Evolutionary conservation across 495 filamentous ascomycete species (phyloP).

Genomic region (Penicillium diatomitis): DNA sequence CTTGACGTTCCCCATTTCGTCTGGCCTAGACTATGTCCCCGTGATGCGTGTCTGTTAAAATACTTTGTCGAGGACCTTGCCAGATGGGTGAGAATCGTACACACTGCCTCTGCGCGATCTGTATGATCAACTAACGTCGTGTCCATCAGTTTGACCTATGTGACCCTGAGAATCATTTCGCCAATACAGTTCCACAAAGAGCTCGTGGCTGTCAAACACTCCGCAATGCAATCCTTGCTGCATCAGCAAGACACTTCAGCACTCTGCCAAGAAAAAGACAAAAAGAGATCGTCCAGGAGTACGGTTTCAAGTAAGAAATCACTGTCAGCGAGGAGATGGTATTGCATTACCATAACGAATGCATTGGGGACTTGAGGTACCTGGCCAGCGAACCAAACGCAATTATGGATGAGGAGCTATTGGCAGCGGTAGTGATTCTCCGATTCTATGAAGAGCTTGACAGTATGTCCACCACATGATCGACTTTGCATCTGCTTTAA

Average conservation of each 20-base stretch:
- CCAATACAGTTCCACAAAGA: conserved; percentile 18
- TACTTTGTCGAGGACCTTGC: too few relatives aligned
- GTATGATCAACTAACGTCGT: too few relatives aligned
- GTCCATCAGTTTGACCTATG: conserved; percentile 14
- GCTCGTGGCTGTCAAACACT: conserved; percentile 22
- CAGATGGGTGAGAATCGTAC: too few relatives aligned
- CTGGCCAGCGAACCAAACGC: conserved; percentile 11
- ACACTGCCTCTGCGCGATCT: too few relatives aligned
- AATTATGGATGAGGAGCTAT: conserved; percentile 17
- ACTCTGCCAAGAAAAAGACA: conserved; percentile 12
- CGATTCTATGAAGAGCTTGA: conserved; percentile 29
- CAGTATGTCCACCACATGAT: conserved; percentile 6
- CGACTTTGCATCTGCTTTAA: not conserved
- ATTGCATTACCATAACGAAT: conserved; percentile 20
- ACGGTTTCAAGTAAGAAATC: conserved; percentile 14
- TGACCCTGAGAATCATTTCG: conserved; percentile 23
- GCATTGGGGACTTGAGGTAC: conserved; percentile 15
- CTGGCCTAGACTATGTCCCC: too few relatives aligned
- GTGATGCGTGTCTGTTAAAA: too few relatives aligned
- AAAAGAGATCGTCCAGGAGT: conserved; percentile 9
- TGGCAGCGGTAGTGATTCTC: conserved; percentile 22
- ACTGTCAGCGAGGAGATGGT: conserved; percentile 15
- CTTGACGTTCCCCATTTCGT: too few relatives aligned
- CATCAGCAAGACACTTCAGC: conserved; percentile 20
- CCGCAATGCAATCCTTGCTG: conserved; percentile 25